A percentile compares a stretch with the other conserved stretches of the same genome.
Evolutionary conservation across 108 stramenopile genomes (phyloP).

Genomic region (Chaetoceros tenuissimus): DNA sequence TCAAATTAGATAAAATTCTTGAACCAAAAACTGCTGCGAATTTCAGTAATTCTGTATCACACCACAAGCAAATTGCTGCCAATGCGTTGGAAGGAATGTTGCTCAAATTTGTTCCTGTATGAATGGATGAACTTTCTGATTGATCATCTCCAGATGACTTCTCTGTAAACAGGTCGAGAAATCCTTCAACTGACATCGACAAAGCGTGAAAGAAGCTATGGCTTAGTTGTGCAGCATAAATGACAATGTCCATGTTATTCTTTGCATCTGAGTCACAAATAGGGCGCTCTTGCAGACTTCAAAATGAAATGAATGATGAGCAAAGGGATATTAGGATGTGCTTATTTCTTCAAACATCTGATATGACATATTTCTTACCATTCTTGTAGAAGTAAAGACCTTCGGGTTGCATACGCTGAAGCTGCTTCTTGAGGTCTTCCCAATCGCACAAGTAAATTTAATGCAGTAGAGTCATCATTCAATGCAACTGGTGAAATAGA

Average conservation of each 20-base stretch:
- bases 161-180: slow-evolving; percentile 58
- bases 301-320: not conserved
- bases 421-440: slow-evolving; percentile 75
- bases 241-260: slow-evolving; percentile 63
- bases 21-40: slow-evolving; percentile 75
- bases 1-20: slow-evolving; percentile 58
- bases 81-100: slow-evolving; percentile 68
- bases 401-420: slow-evolving; percentile 61
- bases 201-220: slow-evolving; percentile 80
- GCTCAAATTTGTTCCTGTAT: slow-evolving; percentile 11
- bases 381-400: slow-evolving; percentile 65
- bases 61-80: slow-evolving; percentile 75
- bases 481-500: slow-evolving; percentile 66
- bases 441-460: slow-evolving; percentile 65
- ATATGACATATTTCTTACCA: slow-evolving; percentile 27
- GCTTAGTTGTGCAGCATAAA: slow-evolving; percentile 79
- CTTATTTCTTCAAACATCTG: not conserved
- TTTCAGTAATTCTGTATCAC: slow-evolving; percentile 72
- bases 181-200: slow-evolving; percentile 69
- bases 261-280: slow-evolving; percentile 42
- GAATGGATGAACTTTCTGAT: slow-evolving; percentile 34
- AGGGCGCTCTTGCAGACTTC: slow-evolving; percentile 67
- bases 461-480: slow-evolving; percentile 63
- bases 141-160: slow-evolving; percentile 14
- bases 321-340: not conserved